A percentile compares a stretch with the other conserved stretches of the same genome.
These are phyloP conservation scores for Tillandsia leiboldiana DNA, from an alignment of 176 grass and related monocot genomes.

Conservation along the genomic window DNA sequence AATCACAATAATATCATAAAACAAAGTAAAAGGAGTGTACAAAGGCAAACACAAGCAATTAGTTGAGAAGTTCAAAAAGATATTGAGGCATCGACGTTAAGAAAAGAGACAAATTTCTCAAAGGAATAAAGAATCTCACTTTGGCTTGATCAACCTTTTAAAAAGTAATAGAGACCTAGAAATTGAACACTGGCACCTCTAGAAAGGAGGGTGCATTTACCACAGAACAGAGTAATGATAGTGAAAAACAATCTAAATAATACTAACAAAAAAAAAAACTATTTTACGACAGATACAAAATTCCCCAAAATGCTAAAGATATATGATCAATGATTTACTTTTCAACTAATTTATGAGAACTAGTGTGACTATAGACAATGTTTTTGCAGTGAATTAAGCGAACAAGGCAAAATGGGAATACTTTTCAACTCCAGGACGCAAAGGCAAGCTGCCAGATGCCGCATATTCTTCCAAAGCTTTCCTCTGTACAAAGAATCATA, in stretches of 20 bases:
- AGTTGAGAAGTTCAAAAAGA: no score
- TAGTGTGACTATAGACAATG: not conserved
- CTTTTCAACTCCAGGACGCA: constrained; percentile 77
- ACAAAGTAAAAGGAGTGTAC: not conserved
- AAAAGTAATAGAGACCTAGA: no score
- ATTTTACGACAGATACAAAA: not conserved
- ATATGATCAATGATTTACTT: not conserved
- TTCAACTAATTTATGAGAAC: not conserved
- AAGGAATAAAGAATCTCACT: no score
- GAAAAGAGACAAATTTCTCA: no score
- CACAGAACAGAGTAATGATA: no score
- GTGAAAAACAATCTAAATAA: no score
- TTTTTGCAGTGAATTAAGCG: not conserved
- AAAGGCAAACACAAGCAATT: not conserved
- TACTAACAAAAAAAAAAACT: not conserved
- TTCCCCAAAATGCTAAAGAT: not conserved
- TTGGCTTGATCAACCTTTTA: no score
- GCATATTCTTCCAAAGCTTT: constrained; percentile 78
- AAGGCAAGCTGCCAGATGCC: constrained; percentile 50
- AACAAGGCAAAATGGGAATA: constrained; percentile 23
- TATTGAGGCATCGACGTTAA: no score
- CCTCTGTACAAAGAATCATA: constrained; percentile 35
- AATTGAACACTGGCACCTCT: no score
- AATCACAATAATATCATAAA: constrained; percentile 12
- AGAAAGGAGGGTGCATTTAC: not conserved